Conservation (phyloP, 768 basidiomycete species). For the Auricularia sp. region DNA sequence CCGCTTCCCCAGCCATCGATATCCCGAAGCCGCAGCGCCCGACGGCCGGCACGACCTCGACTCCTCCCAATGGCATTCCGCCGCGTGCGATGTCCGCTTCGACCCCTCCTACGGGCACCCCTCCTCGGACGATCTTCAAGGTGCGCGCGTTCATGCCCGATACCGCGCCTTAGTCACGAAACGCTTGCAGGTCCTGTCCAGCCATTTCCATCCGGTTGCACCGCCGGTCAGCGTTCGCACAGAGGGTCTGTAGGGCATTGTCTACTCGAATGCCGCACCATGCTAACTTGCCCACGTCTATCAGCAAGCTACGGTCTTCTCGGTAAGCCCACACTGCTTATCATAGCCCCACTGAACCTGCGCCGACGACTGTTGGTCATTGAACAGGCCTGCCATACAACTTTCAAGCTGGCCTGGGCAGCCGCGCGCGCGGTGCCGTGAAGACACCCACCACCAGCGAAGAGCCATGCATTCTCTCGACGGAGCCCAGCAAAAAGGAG, state of each 20-base stretch:
- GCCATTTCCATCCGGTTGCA: neutral
- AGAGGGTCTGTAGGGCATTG: neutral
- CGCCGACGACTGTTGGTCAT: too few relatives aligned
- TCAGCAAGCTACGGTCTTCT: neutral
- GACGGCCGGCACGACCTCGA: neutral
- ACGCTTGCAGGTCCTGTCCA: neutral
- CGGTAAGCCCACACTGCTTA: neutral
- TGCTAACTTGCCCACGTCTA: neutral
- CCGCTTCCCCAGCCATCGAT: neutral
- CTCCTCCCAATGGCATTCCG: neutral
- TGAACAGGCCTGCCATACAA: neutral
- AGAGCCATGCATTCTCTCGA: neutral
- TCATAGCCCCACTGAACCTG: too few relatives aligned
- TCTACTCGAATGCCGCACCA: too few relatives aligned
- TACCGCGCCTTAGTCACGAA: neutral
- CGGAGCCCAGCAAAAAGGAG: neutral
- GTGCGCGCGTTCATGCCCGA: too few relatives aligned
- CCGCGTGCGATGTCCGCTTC: neutral
- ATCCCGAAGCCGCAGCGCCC: neutral
- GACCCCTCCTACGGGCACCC: neutral
- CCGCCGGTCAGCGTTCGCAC: neutral
- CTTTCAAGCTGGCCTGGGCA: neutral
- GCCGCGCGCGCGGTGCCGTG: neutral
- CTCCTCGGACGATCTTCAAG: neutral
- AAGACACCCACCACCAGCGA: neutral